Evolutionary conservation across 495 filamentous ascomycete species (phyloP).

Genomic region (Aspergillus sclerotioniger): DNA sequence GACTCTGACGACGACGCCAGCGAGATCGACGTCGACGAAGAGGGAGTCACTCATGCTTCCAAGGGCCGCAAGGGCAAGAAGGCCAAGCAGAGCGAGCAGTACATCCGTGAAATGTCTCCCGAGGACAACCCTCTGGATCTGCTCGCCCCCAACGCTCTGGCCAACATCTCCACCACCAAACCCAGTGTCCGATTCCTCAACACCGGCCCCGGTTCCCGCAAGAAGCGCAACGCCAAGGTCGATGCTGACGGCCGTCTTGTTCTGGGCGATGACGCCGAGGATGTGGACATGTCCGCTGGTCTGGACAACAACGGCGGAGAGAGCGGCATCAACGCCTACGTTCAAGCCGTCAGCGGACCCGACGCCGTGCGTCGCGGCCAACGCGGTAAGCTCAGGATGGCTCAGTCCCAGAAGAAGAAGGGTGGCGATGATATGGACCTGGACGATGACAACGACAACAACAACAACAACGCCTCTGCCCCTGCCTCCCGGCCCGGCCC

Average conservation of each 20-base stretch:
- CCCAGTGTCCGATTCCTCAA: slow-evolving; percentile 58
- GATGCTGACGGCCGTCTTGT: slow-evolving; percentile 89
- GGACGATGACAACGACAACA: slow-evolving; percentile 48
- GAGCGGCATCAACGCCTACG: slow-evolving; percentile 81
- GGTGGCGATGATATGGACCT: slow-evolving; percentile 66
- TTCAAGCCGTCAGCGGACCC: slow-evolving; percentile 81
- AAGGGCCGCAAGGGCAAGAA: slow-evolving; percentile 33
- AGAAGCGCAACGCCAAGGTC: slow-evolving; percentile 60
- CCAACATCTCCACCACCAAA: slow-evolving; percentile 88
- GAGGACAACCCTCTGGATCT: slow-evolving; percentile 93
- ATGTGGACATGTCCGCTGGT: slow-evolving; percentile 62
- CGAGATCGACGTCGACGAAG: slow-evolving; percentile 55
- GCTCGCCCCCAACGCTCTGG: slow-evolving; percentile 80
- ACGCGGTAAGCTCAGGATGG: slow-evolving; percentile 85
- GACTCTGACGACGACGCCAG: slow-evolving; percentile 61
- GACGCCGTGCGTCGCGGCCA: slow-evolving; percentile 79
- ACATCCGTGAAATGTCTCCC: slow-evolving; percentile 78
- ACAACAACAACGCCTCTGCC: slow-evolving; percentile 7
- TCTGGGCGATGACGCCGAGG: slow-evolving; percentile 58
- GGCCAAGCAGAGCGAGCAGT: slow-evolving; percentile 59
- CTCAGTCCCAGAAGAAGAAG: slow-evolving; percentile 57
- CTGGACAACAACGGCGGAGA: slow-evolving; percentile 43
- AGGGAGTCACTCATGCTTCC: slow-evolving; percentile 36
- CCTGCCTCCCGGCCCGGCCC: slow-evolving; percentile 15
- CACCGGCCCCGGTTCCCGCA: slow-evolving; percentile 39